Evolutionary conservation across 2,329 filamentous ascomycete genomes (phyloP).

Genomic region (Lachnellula hyalina): DNA sequence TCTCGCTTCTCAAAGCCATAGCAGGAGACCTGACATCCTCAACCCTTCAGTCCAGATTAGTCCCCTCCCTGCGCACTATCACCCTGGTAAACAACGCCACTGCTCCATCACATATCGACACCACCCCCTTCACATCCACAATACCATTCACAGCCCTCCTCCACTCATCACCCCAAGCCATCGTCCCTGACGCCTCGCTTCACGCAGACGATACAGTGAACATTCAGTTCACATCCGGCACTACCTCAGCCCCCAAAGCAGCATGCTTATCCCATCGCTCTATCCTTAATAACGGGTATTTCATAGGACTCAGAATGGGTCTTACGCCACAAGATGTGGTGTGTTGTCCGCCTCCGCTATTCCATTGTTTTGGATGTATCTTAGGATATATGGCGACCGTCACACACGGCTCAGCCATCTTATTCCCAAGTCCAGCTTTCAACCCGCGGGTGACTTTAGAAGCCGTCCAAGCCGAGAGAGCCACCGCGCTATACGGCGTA

Average conservation of each 20-base stretch:
- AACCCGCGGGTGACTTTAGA: conserved; percentile 67
- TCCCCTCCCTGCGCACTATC: conserved; percentile 66
- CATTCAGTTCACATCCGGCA: conserved; percentile 97
- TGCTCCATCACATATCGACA: conserved; percentile 24
- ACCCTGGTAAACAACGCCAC: conserved; percentile 75
- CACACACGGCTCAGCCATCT: conserved; percentile 73
- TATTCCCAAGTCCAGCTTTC: conserved; percentile 85
- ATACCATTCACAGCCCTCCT: conserved; percentile 30
- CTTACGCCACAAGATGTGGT: conserved; percentile 69
- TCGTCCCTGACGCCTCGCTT: conserved; percentile 44
- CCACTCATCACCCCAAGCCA: conserved; percentile 21
- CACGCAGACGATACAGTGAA: conserved; percentile 71
- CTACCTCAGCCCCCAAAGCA: conserved; percentile 84
- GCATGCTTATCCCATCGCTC: conserved; percentile 78
- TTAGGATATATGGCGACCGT: conserved; percentile 95
- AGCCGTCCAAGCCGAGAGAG: conserved; percentile 43
- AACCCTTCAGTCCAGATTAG: conserved; percentile 40
- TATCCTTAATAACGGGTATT: conserved; percentile 88
- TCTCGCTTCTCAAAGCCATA: conserved; percentile 50
- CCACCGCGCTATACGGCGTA: conserved; percentile 75
- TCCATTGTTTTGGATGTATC: conserved; percentile 86
- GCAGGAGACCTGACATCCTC: conserved; percentile 37
- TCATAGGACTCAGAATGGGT: conserved; percentile 82
- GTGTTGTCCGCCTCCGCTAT: conserved; percentile 80
- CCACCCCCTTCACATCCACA: conserved; percentile 39